Percentiles rank a stretch among this genome's conserved stretches.
Conservation (phyloP, 1,284 basidiomycete species). For the Cryptococcus floricola region DNA sequence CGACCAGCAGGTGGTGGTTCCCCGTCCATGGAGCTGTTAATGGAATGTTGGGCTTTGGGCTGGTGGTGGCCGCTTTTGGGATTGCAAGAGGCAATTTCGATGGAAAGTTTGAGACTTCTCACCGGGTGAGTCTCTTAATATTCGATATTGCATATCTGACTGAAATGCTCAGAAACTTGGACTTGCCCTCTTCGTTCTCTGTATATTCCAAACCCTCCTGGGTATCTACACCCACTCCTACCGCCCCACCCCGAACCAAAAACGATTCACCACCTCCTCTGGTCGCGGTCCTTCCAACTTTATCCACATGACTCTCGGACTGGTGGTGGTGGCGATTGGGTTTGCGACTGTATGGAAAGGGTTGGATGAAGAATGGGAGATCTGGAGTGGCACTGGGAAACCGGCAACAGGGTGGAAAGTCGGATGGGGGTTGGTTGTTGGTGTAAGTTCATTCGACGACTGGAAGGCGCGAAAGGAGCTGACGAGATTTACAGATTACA, state of each 20-base stretch:
- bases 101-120: constrained; percentile 18
- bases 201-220: constrained; percentile 57
- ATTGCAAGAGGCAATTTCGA: constrained; percentile 20
- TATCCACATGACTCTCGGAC: constrained; percentile 31
- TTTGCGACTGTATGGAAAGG: constrained; percentile 33
- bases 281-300: constrained; percentile 35
- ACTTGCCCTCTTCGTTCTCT: constrained; percentile 59
- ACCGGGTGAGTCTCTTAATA: constrained; percentile 20
- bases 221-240: constrained; percentile 60
- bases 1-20: constrained; percentile 56
- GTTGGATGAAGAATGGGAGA: constrained; percentile 28
- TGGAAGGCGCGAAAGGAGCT: background rate
- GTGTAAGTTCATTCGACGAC: constrained; percentile 11
- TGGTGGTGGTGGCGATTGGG: constrained; percentile 28
- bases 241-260: constrained; percentile 6
- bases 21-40: constrained; percentile 55
- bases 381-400: constrained; percentile 18
- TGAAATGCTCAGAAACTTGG: constrained; percentile 54
- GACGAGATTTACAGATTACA: constrained; percentile 8
- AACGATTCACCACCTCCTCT: constrained; percentile 19
- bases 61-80: constrained; percentile 55
- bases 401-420: constrained; percentile 24
- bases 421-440: constrained; percentile 35
- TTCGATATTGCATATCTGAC: no score
- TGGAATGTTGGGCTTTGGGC: constrained; percentile 55